Percentiles rank a stretch among this genome's conserved stretches.
These are phyloP conservation scores for Hibiscus mutabilis DNA, from an alignment of 345 rosid species.

Conservation along the genomic window DNA sequence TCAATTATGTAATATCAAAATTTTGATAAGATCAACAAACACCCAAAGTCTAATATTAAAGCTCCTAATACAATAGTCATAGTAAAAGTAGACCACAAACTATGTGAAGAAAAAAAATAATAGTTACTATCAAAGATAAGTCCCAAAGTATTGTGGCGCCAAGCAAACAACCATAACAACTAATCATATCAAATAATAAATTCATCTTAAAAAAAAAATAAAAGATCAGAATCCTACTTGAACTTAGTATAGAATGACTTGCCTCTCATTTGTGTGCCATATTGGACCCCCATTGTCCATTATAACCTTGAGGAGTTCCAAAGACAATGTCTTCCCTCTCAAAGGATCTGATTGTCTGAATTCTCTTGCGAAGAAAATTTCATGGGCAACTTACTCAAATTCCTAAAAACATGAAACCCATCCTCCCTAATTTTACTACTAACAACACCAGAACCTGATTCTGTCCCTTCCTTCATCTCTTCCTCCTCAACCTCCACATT, in stretches of 20 bases:
- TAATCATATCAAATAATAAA: neutral
- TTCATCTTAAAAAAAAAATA: neutral
- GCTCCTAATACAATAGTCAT: neutral
- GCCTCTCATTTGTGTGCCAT: constrained; percentile 74
- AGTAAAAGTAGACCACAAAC: neutral
- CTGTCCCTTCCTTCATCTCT: constrained; percentile 28
- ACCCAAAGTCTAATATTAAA: neutral
- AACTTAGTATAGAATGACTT: constrained; percentile 23
- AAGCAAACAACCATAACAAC: neutral
- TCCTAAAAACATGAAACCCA: constrained; percentile 75
- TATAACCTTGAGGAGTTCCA: constrained; percentile 77
- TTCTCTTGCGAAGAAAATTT: constrained; percentile 84
- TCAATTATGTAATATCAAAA: neutral
- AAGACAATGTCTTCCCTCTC: constrained; percentile 80
- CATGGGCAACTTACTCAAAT: constrained; percentile 88
- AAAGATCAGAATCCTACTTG: neutral
- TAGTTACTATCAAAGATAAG: neutral
- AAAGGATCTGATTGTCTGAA: constrained; percentile 87
- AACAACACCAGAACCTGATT: constrained; percentile 14
- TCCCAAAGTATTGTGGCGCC: neutral
- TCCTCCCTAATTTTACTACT: constrained; percentile 78
- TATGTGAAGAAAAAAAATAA: neutral
- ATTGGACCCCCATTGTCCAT: constrained; percentile 67
- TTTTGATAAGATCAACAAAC: neutral
- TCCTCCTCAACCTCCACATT: constrained; percentile 23